Evolutionary conservation across 805 yeast species (phyloP).

Genomic region (Candida jianshihensis): DNA sequence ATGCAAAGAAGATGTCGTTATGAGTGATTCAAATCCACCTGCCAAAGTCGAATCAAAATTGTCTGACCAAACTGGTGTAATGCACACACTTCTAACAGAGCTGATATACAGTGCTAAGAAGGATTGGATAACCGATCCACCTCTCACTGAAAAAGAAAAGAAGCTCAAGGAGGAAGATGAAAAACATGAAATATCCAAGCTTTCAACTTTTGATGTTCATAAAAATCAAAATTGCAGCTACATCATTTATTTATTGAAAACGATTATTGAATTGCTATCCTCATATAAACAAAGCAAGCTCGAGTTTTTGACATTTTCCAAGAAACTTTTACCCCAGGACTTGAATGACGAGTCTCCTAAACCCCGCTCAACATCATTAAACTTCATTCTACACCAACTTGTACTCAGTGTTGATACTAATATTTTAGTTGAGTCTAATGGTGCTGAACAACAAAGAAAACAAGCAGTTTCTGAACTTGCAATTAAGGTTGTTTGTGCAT

Average conservation of each 20-base stretch:
- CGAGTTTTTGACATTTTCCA: slow-evolving; percentile 74
- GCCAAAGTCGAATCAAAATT: slow-evolving; percentile 8
- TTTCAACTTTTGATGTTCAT: slow-evolving; percentile 29
- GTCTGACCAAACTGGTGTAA: slow-evolving; percentile 44
- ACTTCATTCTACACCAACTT: slow-evolving; percentile 70
- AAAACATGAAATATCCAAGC: slow-evolving; percentile 19
- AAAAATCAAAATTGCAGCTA: slow-evolving; percentile 56
- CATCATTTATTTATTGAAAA: slow-evolving; percentile 60
- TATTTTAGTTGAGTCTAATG: slow-evolving; percentile 9
- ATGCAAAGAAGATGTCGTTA: slow-evolving; percentile 13
- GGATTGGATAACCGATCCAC: slow-evolving; percentile 36
- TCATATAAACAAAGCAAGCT: slow-evolving; percentile 78
- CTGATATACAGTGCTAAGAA: slow-evolving; percentile 43
- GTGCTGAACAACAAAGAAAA: slow-evolving; percentile 42
- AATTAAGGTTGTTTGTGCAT: slow-evolving; percentile 49
- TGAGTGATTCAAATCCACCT: slow-evolving; percentile 14
- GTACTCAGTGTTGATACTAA: slow-evolving; percentile 21
- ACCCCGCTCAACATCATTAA: slow-evolving; percentile 72
- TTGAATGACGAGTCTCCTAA: slow-evolving; percentile 33
- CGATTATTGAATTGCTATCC: slow-evolving; percentile 61
- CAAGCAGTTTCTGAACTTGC: slow-evolving; percentile 56
- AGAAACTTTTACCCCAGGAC: slow-evolving; percentile 32
- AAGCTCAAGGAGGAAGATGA: slow-evolving; percentile 25
- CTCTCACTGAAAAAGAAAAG: slow-evolving; percentile 18
- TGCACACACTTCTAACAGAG: slow-evolving; percentile 58